Percentiles rank a stretch among this genome's conserved stretches.
phyloP scores from a whole-genome alignment of 2,329 filamentous ascomycete genomes.

The Zasmidium citrigriseum region DNA sequence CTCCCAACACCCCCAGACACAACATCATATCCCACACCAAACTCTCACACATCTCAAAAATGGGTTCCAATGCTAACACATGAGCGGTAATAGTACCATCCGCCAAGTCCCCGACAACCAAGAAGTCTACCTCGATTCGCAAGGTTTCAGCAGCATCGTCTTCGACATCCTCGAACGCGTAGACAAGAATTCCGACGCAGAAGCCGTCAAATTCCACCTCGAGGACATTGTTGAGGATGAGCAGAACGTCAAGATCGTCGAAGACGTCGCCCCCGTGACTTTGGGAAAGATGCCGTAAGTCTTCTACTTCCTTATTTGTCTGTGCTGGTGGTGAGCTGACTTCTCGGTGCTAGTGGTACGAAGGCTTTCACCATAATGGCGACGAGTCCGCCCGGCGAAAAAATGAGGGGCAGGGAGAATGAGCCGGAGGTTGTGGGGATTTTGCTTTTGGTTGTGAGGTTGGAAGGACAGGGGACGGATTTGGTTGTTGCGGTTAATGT shows the following conservation, averaged over 20 bases:
- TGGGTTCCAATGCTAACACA: not conserved
- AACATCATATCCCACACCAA: not conserved
- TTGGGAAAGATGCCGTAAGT: slow-evolving; percentile 42
- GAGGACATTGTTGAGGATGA: slow-evolving; percentile 44
- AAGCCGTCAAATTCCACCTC: slow-evolving; percentile 58
- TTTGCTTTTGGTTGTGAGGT: slow-evolving; percentile 73
- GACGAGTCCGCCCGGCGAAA: slow-evolving; percentile 47
- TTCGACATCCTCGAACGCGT: slow-evolving; percentile 89
- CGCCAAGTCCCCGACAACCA: slow-evolving; percentile 83
- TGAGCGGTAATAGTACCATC: slow-evolving; percentile 57
- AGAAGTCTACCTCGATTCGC: slow-evolving; percentile 84
- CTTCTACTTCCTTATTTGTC: not conserved
- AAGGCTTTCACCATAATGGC: slow-evolving; percentile 72
- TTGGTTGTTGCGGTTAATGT: slow-evolving; percentile 85
- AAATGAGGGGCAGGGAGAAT: slow-evolving; percentile 48
- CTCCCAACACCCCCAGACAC: slow-evolving; percentile 10
- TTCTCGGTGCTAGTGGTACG: not conserved
- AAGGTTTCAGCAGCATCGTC: slow-evolving; percentile 83
- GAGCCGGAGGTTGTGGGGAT: slow-evolving; percentile 61
- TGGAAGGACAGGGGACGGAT: slow-evolving; percentile 76
- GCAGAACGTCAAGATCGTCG: not conserved
- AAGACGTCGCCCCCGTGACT: slow-evolving; percentile 45
- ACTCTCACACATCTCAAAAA: not conserved
- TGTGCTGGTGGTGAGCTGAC: not conserved
- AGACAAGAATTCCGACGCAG: slow-evolving; percentile 65